phyloP scores from a whole-genome alignment of 1,284 basidiomycete species.

The Veloporphyrellus conicus region DNA sequence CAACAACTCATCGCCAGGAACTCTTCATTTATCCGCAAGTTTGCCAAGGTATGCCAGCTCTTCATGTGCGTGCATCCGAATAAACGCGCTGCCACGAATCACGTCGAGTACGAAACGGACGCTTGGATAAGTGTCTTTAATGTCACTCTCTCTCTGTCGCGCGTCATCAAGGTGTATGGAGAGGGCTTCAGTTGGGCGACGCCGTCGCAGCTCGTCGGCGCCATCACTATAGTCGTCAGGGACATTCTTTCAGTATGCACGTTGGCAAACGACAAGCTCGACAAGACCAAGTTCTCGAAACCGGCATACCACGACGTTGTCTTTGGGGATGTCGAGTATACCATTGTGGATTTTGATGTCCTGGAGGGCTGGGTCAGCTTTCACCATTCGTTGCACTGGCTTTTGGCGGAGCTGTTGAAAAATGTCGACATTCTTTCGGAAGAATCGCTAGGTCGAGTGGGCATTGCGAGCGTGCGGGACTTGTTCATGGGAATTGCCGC shows the following conservation, averaged over 20 bases:
- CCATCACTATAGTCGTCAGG: conserved; percentile 67
- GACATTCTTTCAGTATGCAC: conserved; percentile 74
- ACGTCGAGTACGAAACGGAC: conserved; percentile 93
- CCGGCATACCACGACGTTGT: conserved; percentile 60
- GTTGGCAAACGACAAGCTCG: conserved; percentile 58
- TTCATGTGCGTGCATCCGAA: conserved; percentile 92
- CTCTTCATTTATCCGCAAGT: conserved; percentile 50
- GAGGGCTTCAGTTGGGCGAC: conserved; percentile 66
- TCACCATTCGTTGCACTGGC: conserved; percentile 91
- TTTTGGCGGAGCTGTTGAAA: conserved; percentile 88
- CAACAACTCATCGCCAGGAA: conserved; percentile 71
- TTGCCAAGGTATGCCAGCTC: conserved; percentile 66
- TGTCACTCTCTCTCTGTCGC: conserved; percentile 81
- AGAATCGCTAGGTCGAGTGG: conserved; percentile 48
- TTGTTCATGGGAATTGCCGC: conserved; percentile 57
- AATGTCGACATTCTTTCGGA: conserved; percentile 65
- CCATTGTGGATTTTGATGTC: conserved; percentile 73
- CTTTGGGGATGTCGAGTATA: conserved; percentile 60
- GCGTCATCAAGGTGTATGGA: conserved; percentile 84
- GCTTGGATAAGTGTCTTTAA: conserved; percentile 94
- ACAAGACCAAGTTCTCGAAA: conserved; percentile 58
- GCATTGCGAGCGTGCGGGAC: conserved; percentile 54
- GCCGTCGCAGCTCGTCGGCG: conserved; percentile 58
- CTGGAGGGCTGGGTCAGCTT: conserved; percentile 85
- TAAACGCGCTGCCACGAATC: conserved; percentile 72